phyloP scores from a whole-genome alignment of 1,284 basidiomycete genomes.

The Cerioporus squamosus region DNA sequence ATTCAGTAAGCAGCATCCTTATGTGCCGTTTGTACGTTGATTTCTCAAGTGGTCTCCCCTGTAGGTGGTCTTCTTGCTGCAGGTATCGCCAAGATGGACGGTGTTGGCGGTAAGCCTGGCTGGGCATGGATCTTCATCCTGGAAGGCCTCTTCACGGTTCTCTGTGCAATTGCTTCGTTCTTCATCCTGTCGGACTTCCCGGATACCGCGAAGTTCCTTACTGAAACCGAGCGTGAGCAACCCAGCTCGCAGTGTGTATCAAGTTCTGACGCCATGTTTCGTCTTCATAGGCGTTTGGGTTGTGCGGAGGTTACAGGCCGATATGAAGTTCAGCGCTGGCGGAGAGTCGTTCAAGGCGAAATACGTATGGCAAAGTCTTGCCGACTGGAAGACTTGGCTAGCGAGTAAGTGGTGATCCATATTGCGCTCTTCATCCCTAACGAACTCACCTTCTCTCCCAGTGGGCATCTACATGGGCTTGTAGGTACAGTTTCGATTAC shows the following conservation, averaged over 20 bases:
- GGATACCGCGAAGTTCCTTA: constrained; percentile 61
- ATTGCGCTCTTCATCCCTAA: not conserved
- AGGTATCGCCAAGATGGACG: constrained; percentile 73
- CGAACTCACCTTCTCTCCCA: constrained; percentile 12
- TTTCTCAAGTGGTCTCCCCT: not conserved
- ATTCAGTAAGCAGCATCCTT: constrained; percentile 50
- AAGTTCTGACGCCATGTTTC: not conserved
- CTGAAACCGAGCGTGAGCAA: constrained; percentile 47
- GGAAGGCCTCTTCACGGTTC: constrained; percentile 72
- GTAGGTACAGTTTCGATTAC: constrained; percentile 29
- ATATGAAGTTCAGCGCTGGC: constrained; percentile 50
- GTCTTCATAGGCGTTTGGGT: constrained; percentile 44
- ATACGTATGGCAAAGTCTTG: constrained; percentile 50
- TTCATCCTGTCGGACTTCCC: constrained; percentile 65
- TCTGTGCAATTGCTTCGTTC: constrained; percentile 53
- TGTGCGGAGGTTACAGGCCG: constrained; percentile 50
- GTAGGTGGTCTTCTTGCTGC: constrained; percentile 63
- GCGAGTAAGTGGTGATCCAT: constrained; percentile 40
- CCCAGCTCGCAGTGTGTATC: not conserved
- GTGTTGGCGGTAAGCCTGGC: constrained; percentile 61
- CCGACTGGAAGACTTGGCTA: constrained; percentile 58
- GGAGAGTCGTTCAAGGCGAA: constrained; percentile 53
- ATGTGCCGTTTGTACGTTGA: not conserved
- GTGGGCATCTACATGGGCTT: constrained; percentile 55
- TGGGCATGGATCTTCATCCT: constrained; percentile 79